Evolutionary conservation across 805 yeast species (phyloP).

Genomic region (Saturnispora zaruensis): DNA sequence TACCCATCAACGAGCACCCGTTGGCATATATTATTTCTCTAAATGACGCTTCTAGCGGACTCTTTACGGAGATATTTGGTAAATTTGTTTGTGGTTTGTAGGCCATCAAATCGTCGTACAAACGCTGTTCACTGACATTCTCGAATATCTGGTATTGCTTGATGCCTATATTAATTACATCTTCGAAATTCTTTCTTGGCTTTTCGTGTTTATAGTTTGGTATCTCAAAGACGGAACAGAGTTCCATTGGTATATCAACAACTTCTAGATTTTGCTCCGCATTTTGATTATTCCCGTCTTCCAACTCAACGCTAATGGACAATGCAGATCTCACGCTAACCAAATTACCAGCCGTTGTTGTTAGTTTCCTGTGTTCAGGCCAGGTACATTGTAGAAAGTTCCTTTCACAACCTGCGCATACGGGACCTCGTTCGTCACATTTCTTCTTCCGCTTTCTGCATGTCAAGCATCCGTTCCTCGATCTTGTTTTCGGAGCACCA

Average conservation of each 20-base stretch:
- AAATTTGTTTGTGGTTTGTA: slow-evolving; percentile 22
- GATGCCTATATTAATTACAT: background rate
- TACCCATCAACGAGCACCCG: slow-evolving; percentile 32
- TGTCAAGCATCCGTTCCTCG: slow-evolving; percentile 31
- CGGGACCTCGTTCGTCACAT: slow-evolving; percentile 28
- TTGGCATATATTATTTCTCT: slow-evolving; percentile 32
- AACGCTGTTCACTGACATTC: background rate
- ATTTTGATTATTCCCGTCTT: background rate
- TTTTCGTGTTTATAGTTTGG: slow-evolving; percentile 17
- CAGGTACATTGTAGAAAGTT: slow-evolving; percentile 29
- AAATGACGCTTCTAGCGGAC: slow-evolving; percentile 17
- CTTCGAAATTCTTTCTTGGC: background rate
- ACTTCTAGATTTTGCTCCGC: slow-evolving; percentile 38
- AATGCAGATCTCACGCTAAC: slow-evolving; percentile 10
- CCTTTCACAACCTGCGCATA: slow-evolving; percentile 29
- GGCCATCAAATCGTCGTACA: slow-evolving; percentile 18
- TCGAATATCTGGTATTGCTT: background rate
- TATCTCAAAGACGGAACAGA: slow-evolving; percentile 25
- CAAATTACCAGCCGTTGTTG: slow-evolving; percentile 8
- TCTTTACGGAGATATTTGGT: slow-evolving; percentile 20
- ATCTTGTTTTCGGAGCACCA: slow-evolving; percentile 18
- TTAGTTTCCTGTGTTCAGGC: slow-evolving; percentile 26
- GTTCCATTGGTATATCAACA: slow-evolving; percentile 26
- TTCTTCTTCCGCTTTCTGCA: slow-evolving; percentile 32
- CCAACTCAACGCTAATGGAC: slow-evolving; percentile 5